Evolutionary conservation across 2,329 filamentous ascomycete genomes (phyloP).

Genomic region (Fusarium avenaceum): DNA sequence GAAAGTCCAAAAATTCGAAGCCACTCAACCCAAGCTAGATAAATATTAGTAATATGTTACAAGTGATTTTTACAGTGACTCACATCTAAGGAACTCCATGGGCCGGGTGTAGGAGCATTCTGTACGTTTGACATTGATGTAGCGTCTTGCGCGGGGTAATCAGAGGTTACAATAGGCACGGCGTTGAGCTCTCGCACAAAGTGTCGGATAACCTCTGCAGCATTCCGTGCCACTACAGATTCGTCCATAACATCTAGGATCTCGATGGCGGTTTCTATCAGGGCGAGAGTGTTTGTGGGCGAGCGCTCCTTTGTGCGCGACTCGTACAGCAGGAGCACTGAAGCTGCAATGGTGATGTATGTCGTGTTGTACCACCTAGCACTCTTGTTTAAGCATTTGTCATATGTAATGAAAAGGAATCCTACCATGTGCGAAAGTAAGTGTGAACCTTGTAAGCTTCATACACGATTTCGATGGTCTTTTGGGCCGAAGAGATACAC

Average conservation of each 20-base stretch:
- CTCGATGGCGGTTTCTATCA: slow-evolving; percentile 6
- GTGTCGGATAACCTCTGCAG: slow-evolving; percentile 19
- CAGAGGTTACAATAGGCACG: too few species aligned
- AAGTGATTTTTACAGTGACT: too few species aligned
- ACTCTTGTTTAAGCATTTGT: too few species aligned
- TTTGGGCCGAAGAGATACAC: slow-evolving; percentile 7
- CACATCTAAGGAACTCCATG: slow-evolving; percentile 3
- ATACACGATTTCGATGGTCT: slow-evolving; percentile 14
- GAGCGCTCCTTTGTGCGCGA: slow-evolving; percentile 6
- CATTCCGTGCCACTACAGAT: slow-evolving; percentile 14
- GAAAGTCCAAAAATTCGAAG: slow-evolving; percentile 15
- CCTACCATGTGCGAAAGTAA: slow-evolving; percentile 22
- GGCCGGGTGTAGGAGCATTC: slow-evolving; percentile 6
- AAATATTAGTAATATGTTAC: too few species aligned
- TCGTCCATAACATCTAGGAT: slow-evolving; percentile 20
- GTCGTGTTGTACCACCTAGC: slow-evolving; percentile 21
- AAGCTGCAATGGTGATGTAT: slow-evolving; percentile 16
- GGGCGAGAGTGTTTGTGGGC: not conserved
- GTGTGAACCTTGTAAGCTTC: slow-evolving; percentile 17
- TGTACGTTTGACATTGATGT: not conserved
- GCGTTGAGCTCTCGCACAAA: slow-evolving; percentile 10
- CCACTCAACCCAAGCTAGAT: slow-evolving; percentile 3
- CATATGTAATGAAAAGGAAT: too few species aligned
- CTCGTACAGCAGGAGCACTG: slow-evolving; percentile 16
- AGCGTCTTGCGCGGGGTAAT: too few species aligned